Percentiles rank a stretch among this genome's conserved stretches.
Evolutionary conservation across 306 rosid species (phyloP).

Genomic region (Benincasa hispida): DNA sequence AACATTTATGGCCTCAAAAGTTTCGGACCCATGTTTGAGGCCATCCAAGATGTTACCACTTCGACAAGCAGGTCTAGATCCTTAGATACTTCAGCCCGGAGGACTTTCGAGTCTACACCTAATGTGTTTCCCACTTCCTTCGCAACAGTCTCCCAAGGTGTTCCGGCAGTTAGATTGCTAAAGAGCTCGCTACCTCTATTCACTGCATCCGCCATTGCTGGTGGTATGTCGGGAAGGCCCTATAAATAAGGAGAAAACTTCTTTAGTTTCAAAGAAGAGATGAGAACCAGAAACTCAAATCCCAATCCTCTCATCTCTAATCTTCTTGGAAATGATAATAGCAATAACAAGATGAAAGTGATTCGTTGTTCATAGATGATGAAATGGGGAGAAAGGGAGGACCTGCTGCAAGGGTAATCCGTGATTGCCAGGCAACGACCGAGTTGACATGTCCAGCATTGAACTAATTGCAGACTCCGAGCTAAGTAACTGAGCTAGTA

Average conservation of each 20-base stretch:
- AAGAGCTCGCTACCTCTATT: constrained; percentile 82
- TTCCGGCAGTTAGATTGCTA: constrained; percentile 59
- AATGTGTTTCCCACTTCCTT: constrained; percentile 81
- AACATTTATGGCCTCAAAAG: constrained; percentile 33
- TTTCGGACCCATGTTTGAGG: constrained; percentile 61
- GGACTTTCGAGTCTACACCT: constrained; percentile 56
- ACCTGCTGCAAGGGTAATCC: constrained; percentile 97
- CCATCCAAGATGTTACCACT: constrained; percentile 65
- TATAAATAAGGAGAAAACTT: constrained; percentile 20
- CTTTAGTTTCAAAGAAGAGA: background rate
- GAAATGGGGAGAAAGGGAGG: background rate
- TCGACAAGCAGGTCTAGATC: constrained; percentile 72
- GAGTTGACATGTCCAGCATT: constrained; percentile 90
- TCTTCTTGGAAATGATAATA: background rate
- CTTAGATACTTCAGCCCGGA: constrained; percentile 57
- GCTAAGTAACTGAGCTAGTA: constrained; percentile 70
- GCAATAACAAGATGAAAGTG: background rate
- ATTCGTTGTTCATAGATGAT: background rate
- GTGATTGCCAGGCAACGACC: constrained; percentile 80
- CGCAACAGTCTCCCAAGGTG: constrained; percentile 90
- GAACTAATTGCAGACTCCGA: constrained; percentile 88
- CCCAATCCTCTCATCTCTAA: background rate
- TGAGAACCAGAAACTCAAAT: background rate
- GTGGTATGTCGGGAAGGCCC: constrained; percentile 93
- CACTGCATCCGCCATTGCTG: constrained; percentile 92